Base-by-base conservation (phyloP, 257 asterid genomes). In the Fraxinus excelsior region DNA sequence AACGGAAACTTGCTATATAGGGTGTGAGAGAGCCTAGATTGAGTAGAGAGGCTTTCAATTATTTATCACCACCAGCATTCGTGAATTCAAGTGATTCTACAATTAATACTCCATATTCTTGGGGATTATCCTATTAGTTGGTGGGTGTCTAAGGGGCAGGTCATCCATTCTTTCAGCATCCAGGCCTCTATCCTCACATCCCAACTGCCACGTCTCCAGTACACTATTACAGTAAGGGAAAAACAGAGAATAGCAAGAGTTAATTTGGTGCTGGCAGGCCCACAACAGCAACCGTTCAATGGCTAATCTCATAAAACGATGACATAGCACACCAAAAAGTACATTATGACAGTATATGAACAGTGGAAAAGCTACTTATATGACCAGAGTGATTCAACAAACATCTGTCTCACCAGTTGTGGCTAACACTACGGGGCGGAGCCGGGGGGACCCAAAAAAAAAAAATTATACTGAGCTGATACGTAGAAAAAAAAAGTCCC, bases 301-400 rank as follows among this genome's bases (percentile, higher is more conserved):
- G 68, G 64, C 44, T 34, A 44, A 77, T 62, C 67, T 26, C 25
- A 23, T 29, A 68, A 46, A 70, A 70, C 29, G 51, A 62, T 60
- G 68, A 77, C 74, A 81, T 69, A 26, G 74, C 56, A 46, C 66
- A 12, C 64, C 60, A 58, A 74, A 19, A n/a, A 77, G 28, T 29
- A 70, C 23, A n/a, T 38, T 73, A 77, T 23, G 11, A 8, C 13
- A 64, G 62, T 23, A n/a, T 28, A 19, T 60, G 19, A 3, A 70
- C 32, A 56, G 70, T 37, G 60, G 28, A 64, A 23, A 2, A 60
- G 19, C 32, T 56, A 56, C 46, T 73, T 66, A 32, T 60, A 65
- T 65, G 67, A 67, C 68, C 76, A 21, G 28, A 51, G 35, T 71
- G 19, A 49, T 60, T 64, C 35, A 67, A 67, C 64, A 58, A 62